A percentile compares a stretch with the other conserved stretches of the same genome.
Evolutionary conservation across 371 early-diverging fungal species (phyloP).

Genomic region (Mortierella sp.): DNA sequence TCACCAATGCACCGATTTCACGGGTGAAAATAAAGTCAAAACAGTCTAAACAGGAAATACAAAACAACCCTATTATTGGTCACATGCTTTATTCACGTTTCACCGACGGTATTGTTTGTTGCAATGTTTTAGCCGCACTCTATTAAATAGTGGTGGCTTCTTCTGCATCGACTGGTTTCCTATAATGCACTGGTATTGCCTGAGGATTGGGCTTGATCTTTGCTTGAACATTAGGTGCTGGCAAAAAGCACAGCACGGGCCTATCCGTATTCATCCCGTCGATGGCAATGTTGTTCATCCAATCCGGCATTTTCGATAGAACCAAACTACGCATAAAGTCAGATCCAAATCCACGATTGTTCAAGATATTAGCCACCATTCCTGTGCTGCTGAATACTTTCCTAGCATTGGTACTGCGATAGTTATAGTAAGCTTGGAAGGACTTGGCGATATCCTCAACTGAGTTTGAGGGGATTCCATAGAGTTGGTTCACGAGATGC

Average conservation of each 20-base stretch:
- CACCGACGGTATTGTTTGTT: no score
- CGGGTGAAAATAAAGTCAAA: no score
- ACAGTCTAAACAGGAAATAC: no score
- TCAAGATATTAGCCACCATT: conserved; percentile 22
- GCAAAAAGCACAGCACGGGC: conserved; percentile 28
- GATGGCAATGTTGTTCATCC: conserved; percentile 27
- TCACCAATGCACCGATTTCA: no score
- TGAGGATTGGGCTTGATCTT: conserved; percentile 17
- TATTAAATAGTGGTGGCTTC: no score
- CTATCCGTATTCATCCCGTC: conserved; percentile 39
- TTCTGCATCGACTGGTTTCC: not conserved
- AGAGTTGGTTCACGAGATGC: conserved; percentile 32
- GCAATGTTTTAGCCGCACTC: no score
- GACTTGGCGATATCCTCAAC: conserved; percentile 15
- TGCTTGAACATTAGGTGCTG: conserved; percentile 16
- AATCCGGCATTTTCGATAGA: conserved; percentile 6
- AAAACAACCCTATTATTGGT: no score
- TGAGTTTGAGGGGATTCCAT: conserved; percentile 28
- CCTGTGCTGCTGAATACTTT: conserved; percentile 24
- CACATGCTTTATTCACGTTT: no score
- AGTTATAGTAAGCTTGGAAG: conserved; percentile 20
- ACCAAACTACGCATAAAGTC: conserved; percentile 21
- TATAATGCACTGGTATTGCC: conserved; percentile 21
- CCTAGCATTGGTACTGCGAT: conserved; percentile 24
- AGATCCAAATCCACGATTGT: conserved; percentile 15